Evolutionary conservation across 2,329 filamentous ascomycete genomes (phyloP).

Genomic region (Blastomyces percursus): DNA sequence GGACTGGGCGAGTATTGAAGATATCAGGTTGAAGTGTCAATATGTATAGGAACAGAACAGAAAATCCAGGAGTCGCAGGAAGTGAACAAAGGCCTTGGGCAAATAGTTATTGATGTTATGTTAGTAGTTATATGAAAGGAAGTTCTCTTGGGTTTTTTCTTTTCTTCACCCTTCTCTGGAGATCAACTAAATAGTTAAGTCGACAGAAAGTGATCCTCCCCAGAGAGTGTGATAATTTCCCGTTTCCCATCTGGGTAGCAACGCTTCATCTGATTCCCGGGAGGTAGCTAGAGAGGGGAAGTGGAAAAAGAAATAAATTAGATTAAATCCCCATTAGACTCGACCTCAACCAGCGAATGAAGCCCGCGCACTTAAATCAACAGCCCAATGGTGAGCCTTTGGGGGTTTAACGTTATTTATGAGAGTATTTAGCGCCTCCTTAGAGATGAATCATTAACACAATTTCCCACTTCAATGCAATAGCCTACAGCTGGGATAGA

Average conservation of each 20-base stretch:
- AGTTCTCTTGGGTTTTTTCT: no score
- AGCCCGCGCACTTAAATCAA: background rate
- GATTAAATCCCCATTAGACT: background rate
- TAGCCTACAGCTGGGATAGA: background rate
- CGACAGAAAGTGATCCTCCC: background rate
- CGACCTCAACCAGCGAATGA: background rate
- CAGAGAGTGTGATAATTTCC: background rate
- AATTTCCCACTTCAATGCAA: background rate
- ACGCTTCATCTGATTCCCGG: background rate
- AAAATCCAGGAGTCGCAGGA: background rate
- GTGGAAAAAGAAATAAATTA: background rate
- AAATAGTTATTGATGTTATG: background rate
- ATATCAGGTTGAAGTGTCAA: background rate
- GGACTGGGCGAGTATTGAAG: background rate
- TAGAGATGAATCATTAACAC: background rate
- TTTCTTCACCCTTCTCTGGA: background rate
- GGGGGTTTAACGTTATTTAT: background rate
- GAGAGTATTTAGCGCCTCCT: background rate
- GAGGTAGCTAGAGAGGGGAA: background rate
- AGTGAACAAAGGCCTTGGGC: background rate
- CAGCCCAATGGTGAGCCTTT: background rate
- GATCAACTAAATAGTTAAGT: background rate
- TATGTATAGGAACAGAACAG: background rate
- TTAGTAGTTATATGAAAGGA: background rate
- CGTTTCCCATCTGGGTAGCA: background rate